A percentile compares a stretch with the other conserved stretches of the same genome.
Conservation (phyloP, 2,329 filamentous ascomycete species). For the Xylaria sp. region DNA sequence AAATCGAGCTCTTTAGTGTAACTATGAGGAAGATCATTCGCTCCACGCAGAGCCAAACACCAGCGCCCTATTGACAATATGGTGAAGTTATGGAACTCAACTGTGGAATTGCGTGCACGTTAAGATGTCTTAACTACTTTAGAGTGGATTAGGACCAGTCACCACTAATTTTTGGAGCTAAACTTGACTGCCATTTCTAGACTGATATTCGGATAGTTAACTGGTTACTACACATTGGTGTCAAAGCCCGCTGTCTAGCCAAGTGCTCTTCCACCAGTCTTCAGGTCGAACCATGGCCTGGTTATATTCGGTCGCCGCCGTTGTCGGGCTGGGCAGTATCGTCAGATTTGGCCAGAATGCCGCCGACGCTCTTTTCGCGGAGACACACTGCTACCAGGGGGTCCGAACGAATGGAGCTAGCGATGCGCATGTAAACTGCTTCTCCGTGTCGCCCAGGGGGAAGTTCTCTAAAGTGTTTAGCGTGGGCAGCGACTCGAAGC, state of each 20-base stretch:
- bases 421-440: constrained; percentile 61
- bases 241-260: not conserved
- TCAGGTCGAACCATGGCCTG: constrained; percentile 30
- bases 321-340: constrained; percentile 43
- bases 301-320: constrained; percentile 38
- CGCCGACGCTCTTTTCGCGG: constrained; percentile 42
- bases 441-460: constrained; percentile 62
- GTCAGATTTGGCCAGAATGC: constrained; percentile 42
- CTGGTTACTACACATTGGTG: not conserved
- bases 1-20: not conserved
- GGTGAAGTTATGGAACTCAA: not conserved
- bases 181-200: not conserved
- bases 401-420: constrained; percentile 56
- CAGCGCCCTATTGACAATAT: constrained; percentile 2
- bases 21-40: not conserved
- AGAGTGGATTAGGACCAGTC: not conserved
- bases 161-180: not conserved
- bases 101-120: not conserved
- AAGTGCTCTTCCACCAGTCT: not conserved
- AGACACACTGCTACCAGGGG: constrained; percentile 58
- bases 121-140: not conserved
- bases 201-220: not conserved
- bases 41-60: not conserved
- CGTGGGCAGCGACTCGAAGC: constrained; percentile 46
- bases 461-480: constrained; percentile 62